A percentile compares a stretch with the other conserved stretches of the same genome.
Conservation (phyloP, 2,329 filamentous ascomycete species). For the Aotearoamyces nothofagi region DNA sequence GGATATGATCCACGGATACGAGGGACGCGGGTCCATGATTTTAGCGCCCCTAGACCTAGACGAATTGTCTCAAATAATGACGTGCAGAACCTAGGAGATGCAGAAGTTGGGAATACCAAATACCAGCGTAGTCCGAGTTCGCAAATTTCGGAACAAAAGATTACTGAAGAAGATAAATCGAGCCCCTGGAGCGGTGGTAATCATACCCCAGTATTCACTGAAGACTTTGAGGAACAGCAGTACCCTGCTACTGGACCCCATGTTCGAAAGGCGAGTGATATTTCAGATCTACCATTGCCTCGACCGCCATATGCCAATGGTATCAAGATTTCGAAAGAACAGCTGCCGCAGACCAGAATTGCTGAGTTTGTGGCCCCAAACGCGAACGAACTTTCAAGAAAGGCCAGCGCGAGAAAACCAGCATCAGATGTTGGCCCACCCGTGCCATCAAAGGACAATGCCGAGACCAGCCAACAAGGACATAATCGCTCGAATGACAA, state of each 20-base stretch:
- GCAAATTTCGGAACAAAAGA: constrained; percentile 4
- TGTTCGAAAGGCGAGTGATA: constrained; percentile 18
- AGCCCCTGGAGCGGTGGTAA: constrained; percentile 19
- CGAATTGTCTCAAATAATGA: constrained; percentile 22
- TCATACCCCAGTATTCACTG: constrained; percentile 37
- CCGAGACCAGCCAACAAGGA: neutral
- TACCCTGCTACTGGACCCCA: constrained; percentile 20
- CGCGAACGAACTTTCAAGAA: constrained; percentile 7
- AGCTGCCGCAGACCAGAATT: neutral
- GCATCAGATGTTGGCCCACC: constrained; percentile 11
- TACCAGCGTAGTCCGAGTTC: constrained; percentile 12
- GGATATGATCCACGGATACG: constrained; percentile 47
- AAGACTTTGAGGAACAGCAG: constrained; percentile 36
- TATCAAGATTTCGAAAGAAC: constrained; percentile 6
- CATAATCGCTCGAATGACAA: neutral
- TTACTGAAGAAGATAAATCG: constrained; percentile 7
- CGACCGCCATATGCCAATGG: constrained; percentile 16
- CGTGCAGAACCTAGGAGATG: constrained; percentile 7
- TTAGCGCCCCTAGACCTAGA: constrained; percentile 41
- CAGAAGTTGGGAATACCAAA: constrained; percentile 1
- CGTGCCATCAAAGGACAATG: constrained; percentile 11
- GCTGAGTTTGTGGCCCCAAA: constrained; percentile 3
- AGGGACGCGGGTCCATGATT: constrained; percentile 50
- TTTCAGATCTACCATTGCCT: constrained; percentile 17
- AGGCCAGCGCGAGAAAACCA: constrained; percentile 9